These are phyloP conservation scores for Coemansia aciculifera DNA, from an alignment of 192 early-diverging fungal genomes.

Conservation along the genomic window DNA sequence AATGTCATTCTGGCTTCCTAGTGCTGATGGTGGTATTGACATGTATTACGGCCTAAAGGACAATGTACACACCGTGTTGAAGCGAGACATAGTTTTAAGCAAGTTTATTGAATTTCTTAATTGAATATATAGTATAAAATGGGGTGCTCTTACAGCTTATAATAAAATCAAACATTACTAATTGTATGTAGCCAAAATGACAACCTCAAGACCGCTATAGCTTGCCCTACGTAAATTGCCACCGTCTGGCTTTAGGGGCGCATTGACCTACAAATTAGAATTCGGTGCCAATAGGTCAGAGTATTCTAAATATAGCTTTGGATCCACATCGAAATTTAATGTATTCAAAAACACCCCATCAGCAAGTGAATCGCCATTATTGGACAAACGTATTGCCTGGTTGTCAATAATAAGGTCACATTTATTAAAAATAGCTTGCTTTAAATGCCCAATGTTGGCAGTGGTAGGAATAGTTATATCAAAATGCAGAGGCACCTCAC, in stretches of 20 bases:
- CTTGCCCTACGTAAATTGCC: neutral
- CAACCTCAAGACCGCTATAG: neutral
- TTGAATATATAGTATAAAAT: neutral
- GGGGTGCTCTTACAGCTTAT: neutral
- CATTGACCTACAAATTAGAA: neutral
- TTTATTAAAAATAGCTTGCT: neutral
- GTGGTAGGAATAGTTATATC: neutral
- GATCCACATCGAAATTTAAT: neutral
- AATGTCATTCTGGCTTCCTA: slow-evolving; percentile 23
- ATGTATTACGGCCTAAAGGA: neutral
- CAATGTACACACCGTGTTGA: slow-evolving; percentile 13
- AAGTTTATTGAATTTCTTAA: slow-evolving; percentile 26
- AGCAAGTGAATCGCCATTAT: neutral
- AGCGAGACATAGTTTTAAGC: slow-evolving; percentile 13
- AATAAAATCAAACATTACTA: neutral
- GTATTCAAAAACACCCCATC: neutral
- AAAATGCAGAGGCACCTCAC: neutral
- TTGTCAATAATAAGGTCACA: neutral
- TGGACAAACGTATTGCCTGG: neutral
- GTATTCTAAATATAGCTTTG: neutral
- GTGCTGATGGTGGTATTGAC: slow-evolving; percentile 21
- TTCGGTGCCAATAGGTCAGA: neutral
- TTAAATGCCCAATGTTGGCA: neutral
- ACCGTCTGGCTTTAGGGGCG: neutral
- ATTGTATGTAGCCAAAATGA: too few species aligned